Evolutionary conservation across 306 rosid species (phyloP).

Genomic region (Lotus japonicus): DNA sequence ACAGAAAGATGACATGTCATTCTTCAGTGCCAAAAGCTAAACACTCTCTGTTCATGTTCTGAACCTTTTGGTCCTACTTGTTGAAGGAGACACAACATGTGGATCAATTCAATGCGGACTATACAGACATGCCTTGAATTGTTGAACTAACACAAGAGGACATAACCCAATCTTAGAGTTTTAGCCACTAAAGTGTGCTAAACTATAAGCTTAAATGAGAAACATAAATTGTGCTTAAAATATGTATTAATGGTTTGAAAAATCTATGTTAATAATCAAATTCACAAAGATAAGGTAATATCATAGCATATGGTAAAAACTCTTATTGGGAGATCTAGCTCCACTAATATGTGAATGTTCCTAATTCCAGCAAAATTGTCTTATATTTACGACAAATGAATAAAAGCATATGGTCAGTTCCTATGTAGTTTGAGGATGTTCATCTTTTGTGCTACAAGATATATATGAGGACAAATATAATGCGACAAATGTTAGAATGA

Average conservation of each 20-base stretch:
- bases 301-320: no score
- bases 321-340: no score
- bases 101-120: background rate
- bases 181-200: background rate
- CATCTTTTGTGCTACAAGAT: background rate
- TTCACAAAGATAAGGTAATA: no score
- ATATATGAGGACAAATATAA: background rate
- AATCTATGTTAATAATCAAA: background rate
- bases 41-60: background rate
- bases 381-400: no score
- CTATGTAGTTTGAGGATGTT: background rate
- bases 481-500: background rate
- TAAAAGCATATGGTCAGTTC: background rate
- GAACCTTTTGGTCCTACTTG: conserved; percentile 22
- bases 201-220: background rate
- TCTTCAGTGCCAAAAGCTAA: conserved; percentile 7
- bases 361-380: no score
- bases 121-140: background rate
- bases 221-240: background rate
- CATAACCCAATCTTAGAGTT: background rate
- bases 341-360: no score
- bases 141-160: background rate
- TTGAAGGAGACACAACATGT: background rate
- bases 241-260: background rate
- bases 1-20: conserved; percentile 13